Conservation (phyloP, 116 monocot genomes). For the Phalaenopsis hybrid region DNA sequence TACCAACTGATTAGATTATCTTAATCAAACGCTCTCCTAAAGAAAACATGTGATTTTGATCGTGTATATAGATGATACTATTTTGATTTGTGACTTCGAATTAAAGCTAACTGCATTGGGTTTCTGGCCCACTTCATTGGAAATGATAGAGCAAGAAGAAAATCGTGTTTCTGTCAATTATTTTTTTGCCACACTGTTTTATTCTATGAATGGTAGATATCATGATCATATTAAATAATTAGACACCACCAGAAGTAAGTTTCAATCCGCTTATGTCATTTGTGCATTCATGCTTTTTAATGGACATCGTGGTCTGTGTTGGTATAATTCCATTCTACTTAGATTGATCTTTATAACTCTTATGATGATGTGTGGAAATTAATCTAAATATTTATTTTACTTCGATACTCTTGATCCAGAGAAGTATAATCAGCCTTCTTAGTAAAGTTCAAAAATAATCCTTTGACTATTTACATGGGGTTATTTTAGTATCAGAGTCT, state of each 20-base stretch:
- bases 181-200: too few relatives aligned
- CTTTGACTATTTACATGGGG: too few relatives aligned
- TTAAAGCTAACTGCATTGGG: too few relatives aligned
- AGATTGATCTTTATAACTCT: not conserved
- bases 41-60: too few relatives aligned
- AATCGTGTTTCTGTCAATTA: too few relatives aligned
- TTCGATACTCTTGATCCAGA: not conserved
- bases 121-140: not conserved
- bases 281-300: not conserved
- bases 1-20: too few relatives aligned
- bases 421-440: not conserved
- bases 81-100: too few relatives aligned
- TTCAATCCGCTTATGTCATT: not conserved
- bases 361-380: not conserved
- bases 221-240: too few relatives aligned
- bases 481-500: too few relatives aligned
- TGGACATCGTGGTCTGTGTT: not conserved
- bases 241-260: not conserved
- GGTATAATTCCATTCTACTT: not conserved
- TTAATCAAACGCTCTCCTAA: too few relatives aligned
- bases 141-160: not conserved
- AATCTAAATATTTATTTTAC: not conserved
- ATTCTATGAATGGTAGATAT: too few relatives aligned
- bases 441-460: not conserved
- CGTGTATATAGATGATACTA: too few relatives aligned